A percentile compares a stretch with the other conserved stretches of the same genome.
phyloP scores from a whole-genome alignment of 2,329 filamentous ascomycete species.

The Cladobotryum protrusum region DNA sequence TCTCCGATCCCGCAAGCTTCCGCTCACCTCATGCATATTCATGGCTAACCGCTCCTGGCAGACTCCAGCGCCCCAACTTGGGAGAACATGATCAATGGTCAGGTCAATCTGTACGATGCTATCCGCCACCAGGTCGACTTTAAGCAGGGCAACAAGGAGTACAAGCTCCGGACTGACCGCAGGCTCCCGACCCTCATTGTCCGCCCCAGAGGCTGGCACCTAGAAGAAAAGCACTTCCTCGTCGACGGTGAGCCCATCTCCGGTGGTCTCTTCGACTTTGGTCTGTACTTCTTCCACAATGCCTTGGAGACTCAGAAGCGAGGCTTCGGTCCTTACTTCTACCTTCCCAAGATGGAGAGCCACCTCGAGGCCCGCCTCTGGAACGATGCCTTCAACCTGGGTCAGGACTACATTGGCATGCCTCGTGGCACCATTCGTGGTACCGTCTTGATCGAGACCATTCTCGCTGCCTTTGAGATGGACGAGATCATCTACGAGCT shows the following conservation, averaged over 20 bases:
- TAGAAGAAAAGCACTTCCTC: constrained; percentile 97
- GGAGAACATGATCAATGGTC: constrained; percentile 99
- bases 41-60: constrained; percentile 30
- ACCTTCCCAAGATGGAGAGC: constrained; percentile 96
- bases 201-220: constrained; percentile 92
- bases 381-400: constrained; percentile 97
- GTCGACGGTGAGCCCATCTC: constrained; percentile 94
- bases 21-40: too few relatives aligned
- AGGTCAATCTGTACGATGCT: constrained; percentile 95
- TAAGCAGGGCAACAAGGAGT: constrained; percentile 90
- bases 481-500: constrained; percentile 99
- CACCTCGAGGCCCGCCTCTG: constrained; percentile 95
- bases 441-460: constrained; percentile 96
- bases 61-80: constrained; percentile 94
- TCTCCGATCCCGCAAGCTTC: constrained; percentile 7
- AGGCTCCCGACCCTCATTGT: constrained; percentile 84
- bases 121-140: constrained; percentile 93
- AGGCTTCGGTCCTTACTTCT: constrained; percentile 92
- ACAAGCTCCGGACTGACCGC: constrained; percentile 91
- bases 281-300: constrained; percentile 99
- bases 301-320: constrained; percentile 78
- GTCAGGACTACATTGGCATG: constrained; percentile 88
- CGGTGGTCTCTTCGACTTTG: constrained; percentile 90
- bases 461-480: constrained; percentile 98
- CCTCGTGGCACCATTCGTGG: constrained; percentile 85